phyloP scores from a whole-genome alignment of 176 grass and related monocot genomes.

The Avena insularis region DNA sequence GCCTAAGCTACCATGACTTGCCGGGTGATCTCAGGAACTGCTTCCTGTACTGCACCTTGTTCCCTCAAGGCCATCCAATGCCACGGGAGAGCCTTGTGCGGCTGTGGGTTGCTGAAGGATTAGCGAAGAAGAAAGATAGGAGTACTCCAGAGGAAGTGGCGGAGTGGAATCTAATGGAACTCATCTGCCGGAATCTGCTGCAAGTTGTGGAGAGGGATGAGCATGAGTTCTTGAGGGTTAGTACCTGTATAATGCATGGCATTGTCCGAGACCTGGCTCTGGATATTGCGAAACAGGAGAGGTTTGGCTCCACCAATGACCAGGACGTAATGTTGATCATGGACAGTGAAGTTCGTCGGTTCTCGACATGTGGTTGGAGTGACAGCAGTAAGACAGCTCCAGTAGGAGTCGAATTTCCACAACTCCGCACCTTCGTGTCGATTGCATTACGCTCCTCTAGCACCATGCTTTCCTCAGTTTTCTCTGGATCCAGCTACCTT shows the following conservation, averaged over 20 bases:
- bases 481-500: not conserved
- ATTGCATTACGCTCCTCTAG: not conserved
- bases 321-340: not conserved
- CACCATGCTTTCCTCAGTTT: not conserved
- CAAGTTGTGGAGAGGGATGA: slow-evolving; percentile 46
- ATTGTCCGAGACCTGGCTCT: slow-evolving; percentile 54
- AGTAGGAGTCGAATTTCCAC: not conserved
- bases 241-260: slow-evolving; percentile 56
- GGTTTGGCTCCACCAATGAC: not conserved
- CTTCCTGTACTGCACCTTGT: not conserved
- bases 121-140: slow-evolving; percentile 28
- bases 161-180: slow-evolving; percentile 48
- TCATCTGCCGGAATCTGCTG: slow-evolving; percentile 54
- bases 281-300: not conserved
- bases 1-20: not conserved
- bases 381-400: not conserved
- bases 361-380: slow-evolving; percentile 41
- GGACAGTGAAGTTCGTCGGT: slow-evolving; percentile 16
- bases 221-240: slow-evolving; percentile 31
- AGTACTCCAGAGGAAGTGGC: slow-evolving; percentile 64
- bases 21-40: not conserved
- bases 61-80: slow-evolving; percentile 37
- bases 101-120: slow-evolving; percentile 67
- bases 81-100: slow-evolving; percentile 54
- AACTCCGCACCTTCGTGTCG: slow-evolving; percentile 39